phyloP scores from a whole-genome alignment of 345 rosid species.

The Linum trigynum region DNA sequence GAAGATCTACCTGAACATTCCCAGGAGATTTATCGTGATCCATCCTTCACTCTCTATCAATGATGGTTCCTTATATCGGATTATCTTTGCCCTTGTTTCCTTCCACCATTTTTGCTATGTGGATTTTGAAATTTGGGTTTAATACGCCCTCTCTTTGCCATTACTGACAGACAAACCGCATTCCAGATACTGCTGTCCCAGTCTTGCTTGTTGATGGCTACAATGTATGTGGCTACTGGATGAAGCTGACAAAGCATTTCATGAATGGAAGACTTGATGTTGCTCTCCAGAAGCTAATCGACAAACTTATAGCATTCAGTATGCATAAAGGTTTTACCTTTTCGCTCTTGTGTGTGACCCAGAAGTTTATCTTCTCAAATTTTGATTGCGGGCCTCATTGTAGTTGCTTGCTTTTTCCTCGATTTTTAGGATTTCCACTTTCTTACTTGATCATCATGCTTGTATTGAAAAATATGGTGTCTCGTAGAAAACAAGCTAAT shows the following conservation, averaged over 20 bases:
- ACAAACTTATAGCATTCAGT: slow-evolving; percentile 70
- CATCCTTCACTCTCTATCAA: slow-evolving; percentile 66
- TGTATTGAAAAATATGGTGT: too few relatives aligned
- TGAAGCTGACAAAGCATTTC: slow-evolving; percentile 83
- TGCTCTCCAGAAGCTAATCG: slow-evolving; percentile 74
- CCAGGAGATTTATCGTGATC: slow-evolving; percentile 54
- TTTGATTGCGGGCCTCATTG: too few relatives aligned
- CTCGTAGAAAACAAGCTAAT: too few relatives aligned
- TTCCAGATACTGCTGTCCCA: slow-evolving; percentile 55
- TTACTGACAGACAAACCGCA: slow-evolving; percentile 47
- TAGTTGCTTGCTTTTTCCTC: too few relatives aligned
- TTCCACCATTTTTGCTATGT: slow-evolving; percentile 17
- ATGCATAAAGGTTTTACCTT: slow-evolving; percentile 53
- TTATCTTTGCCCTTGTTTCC: not conserved
- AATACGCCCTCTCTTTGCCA: slow-evolving; percentile 2
- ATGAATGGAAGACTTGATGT: slow-evolving; percentile 66
- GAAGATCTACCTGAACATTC: slow-evolving; percentile 58
- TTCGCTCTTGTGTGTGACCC: too few relatives aligned
- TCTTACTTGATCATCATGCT: too few relatives aligned
- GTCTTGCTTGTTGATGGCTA: slow-evolving; percentile 96
- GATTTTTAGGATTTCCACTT: too few relatives aligned
- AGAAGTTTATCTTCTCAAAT: too few relatives aligned
- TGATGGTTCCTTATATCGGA: slow-evolving; percentile 17
- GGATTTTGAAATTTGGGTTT: slow-evolving; percentile 6
- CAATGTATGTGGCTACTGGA: slow-evolving; percentile 93